Conservation (phyloP, 139 green algal species). For the Diplosphaera chodatii region DNA sequence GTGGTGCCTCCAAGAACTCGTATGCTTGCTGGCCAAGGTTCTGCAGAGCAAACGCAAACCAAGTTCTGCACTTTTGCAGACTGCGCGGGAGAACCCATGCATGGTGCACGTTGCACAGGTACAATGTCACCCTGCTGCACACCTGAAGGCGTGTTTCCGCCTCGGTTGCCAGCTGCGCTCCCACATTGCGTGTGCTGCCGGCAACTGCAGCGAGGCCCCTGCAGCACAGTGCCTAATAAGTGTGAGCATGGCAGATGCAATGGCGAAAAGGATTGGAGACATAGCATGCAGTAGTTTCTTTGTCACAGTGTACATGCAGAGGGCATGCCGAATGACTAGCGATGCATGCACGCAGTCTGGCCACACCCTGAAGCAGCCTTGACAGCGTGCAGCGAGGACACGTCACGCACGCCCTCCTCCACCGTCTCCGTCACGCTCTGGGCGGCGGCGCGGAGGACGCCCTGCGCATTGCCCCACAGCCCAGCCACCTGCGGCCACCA, state of each 20-base stretch:
- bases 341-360: too few relatives aligned
- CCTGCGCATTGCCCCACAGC: neutral
- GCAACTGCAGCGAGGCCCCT: neutral
- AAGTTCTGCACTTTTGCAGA: too few relatives aligned
- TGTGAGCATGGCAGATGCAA: too few relatives aligned
- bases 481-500: neutral
- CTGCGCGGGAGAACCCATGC: too few relatives aligned
- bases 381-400: neutral
- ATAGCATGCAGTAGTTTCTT: too few relatives aligned
- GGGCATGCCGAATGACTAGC: too few relatives aligned
- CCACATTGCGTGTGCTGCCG: neutral
- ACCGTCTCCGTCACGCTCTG: conserved; percentile 3
- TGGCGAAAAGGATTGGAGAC: too few relatives aligned
- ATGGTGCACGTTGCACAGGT: too few relatives aligned
- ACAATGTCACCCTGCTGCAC: too few relatives aligned
- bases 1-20: neutral
- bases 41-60: too few relatives aligned
- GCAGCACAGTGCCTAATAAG: too few relatives aligned
- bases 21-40: neutral
- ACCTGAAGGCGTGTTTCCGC: neutral
- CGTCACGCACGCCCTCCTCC: neutral
- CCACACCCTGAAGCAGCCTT: neutral
- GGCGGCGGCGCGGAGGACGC: neutral
- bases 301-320: too few relatives aligned
- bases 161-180: neutral